Conservation (phyloP, 768 basidiomycete genomes). For the Collybia nuda region DNA sequence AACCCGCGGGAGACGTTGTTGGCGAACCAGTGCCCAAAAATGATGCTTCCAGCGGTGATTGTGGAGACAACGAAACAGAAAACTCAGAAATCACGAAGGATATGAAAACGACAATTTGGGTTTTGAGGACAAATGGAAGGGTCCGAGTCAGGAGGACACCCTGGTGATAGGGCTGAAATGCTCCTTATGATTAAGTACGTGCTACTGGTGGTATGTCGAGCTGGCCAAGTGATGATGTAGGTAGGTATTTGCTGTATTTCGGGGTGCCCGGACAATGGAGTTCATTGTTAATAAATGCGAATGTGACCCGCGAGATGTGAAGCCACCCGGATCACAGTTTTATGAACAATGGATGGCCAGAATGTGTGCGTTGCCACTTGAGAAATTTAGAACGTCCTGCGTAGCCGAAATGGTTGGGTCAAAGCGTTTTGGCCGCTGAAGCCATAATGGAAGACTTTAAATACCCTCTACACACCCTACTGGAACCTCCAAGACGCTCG, state of each 20-base stretch:
- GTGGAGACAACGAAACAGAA: not conserved
- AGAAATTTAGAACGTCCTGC: no score
- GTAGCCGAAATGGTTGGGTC: not conserved
- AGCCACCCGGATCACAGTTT: not conserved
- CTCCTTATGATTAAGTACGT: no score
- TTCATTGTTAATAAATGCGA: not conserved
- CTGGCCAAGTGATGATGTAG: no score
- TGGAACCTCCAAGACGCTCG: no score
- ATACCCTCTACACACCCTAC: no score
- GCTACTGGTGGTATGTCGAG: no score
- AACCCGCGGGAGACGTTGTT: slow-evolving; percentile 12
- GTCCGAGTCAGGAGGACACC: slow-evolving; percentile 42
- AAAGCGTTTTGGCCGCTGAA: not conserved
- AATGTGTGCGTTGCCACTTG: not conserved
- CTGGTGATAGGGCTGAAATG: slow-evolving; percentile 22
- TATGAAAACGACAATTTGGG: slow-evolving; percentile 36
- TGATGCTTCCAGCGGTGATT: not conserved
- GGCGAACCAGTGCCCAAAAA: slow-evolving; percentile 20
- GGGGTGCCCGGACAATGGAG: no score
- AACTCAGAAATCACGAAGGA: slow-evolving; percentile 4
- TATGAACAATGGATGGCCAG: not conserved
- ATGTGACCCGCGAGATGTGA: not conserved
- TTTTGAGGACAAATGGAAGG: slow-evolving; percentile 37
- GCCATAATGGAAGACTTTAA: no score
- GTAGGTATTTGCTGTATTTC: no score